Evolutionary conservation across 2,329 filamentous ascomycete genomes (phyloP).

Genomic region (Calonectria naviculata): DNA sequence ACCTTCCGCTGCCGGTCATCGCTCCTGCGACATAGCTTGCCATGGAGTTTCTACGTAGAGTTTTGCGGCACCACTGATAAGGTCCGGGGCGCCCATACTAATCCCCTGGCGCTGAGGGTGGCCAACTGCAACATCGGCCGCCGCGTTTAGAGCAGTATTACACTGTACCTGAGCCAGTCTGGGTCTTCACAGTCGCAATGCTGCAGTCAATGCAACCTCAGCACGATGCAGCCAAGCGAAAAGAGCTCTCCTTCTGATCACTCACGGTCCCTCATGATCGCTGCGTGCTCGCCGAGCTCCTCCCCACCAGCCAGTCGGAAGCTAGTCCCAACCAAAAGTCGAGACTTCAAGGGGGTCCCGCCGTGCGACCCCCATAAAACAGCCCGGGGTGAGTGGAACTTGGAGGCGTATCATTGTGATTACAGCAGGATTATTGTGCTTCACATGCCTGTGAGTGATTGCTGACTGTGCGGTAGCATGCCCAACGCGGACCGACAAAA

Average conservation of each 20-base stretch:
- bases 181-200: slow-evolving; percentile 22
- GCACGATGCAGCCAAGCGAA: slow-evolving; percentile 22
- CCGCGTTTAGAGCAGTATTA: slow-evolving; percentile 26
- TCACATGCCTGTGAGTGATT: slow-evolving; percentile 33
- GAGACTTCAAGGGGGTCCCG: slow-evolving; percentile 11
- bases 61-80: slow-evolving; percentile 22
- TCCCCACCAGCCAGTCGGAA: slow-evolving; percentile 21
- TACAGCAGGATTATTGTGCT: slow-evolving; percentile 30
- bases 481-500: slow-evolving; percentile 10
- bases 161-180: slow-evolving; percentile 14
- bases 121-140: slow-evolving; percentile 31
- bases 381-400: slow-evolving; percentile 12
- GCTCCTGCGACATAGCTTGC: slow-evolving; percentile 13
- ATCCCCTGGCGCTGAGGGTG: slow-evolving; percentile 11
- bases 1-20: slow-evolving; percentile 17
- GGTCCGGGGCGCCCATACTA: slow-evolving; percentile 2
- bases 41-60: neutral
- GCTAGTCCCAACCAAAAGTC: slow-evolving; percentile 6
- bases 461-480: slow-evolving; percentile 22
- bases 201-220: slow-evolving; percentile 29
- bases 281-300: slow-evolving; percentile 9
- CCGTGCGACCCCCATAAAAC: neutral
- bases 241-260: neutral
- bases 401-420: slow-evolving; percentile 16
- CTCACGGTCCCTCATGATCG: slow-evolving; percentile 11